A percentile compares a stretch with the other conserved stretches of the same genome.
Conservation (phyloP, 805 yeast genomes). For the Wickerhamiella azymoides region DNA sequence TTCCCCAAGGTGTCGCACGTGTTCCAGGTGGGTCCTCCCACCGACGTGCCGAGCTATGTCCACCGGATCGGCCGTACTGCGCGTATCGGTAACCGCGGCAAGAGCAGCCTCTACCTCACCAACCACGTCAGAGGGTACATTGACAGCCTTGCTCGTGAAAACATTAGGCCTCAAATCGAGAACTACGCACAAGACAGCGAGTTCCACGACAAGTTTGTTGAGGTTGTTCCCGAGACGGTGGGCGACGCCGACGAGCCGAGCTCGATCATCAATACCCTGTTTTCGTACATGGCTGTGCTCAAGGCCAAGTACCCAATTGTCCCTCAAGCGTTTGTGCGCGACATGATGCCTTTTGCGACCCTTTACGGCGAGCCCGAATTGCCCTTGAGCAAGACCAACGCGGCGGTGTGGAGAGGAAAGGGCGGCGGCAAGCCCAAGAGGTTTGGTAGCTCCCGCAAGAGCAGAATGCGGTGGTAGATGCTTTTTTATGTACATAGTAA, state of each 20-base stretch:
- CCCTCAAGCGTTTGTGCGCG: slow-evolving; percentile 15
- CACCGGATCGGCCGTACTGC: slow-evolving; percentile 96
- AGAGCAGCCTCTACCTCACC: slow-evolving; percentile 47
- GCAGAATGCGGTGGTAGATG: slow-evolving; percentile 21
- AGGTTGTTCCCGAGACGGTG: slow-evolving; percentile 11
- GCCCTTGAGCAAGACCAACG: slow-evolving; percentile 12
- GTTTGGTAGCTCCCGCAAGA: slow-evolving; percentile 17
- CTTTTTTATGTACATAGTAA: neutral
- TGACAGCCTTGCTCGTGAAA: slow-evolving; percentile 27
- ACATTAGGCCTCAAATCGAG: slow-evolving; percentile 33
- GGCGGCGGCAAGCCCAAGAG: slow-evolving; percentile 9
- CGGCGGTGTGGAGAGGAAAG: slow-evolving; percentile 14
- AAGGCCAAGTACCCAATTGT: slow-evolving; percentile 15
- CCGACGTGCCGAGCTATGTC: slow-evolving; percentile 62
- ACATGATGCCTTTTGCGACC: slow-evolving; percentile 19
- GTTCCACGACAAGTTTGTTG: slow-evolving; percentile 11
- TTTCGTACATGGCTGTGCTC: slow-evolving; percentile 19
- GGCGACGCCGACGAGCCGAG: slow-evolving; percentile 17
- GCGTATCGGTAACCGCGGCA: slow-evolving; percentile 73
- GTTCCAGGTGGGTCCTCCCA: slow-evolving; percentile 66
- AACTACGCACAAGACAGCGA: slow-evolving; percentile 14
- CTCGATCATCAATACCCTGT: slow-evolving; percentile 17
- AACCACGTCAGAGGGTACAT: slow-evolving; percentile 45
- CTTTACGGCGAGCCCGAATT: slow-evolving; percentile 18
- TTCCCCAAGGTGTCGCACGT: slow-evolving; percentile 81